Conservation (phyloP, 2,329 filamentous ascomycete species). For the Fusarium sp. region DNA sequence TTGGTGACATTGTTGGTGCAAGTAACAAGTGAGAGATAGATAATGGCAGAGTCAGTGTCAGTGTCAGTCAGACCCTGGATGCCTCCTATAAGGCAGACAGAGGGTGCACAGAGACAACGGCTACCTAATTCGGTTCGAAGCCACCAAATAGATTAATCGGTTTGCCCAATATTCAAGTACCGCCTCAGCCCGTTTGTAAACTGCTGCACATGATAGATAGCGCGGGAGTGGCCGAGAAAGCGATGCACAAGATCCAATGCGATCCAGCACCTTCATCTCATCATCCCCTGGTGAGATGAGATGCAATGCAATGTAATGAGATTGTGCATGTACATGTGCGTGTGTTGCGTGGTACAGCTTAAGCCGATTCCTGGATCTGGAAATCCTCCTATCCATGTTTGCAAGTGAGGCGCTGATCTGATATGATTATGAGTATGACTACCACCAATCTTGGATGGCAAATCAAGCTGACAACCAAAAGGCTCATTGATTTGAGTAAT, state of each 20-base stretch:
- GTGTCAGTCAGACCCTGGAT: constrained; percentile 20
- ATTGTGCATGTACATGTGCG: constrained; percentile 16
- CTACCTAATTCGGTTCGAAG: constrained; percentile 1
- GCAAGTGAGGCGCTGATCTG: constrained; percentile 9
- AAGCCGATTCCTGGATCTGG: constrained; percentile 35
- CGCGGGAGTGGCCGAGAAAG: constrained; percentile 41
- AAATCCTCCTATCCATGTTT: constrained; percentile 30
- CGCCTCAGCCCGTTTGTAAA: constrained; percentile 29
- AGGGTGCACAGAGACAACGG: constrained; percentile 21
- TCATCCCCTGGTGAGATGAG: background rate
- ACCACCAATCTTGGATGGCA: background rate
- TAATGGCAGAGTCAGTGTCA: background rate
- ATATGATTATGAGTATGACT: constrained; percentile 1
- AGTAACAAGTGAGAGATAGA: background rate
- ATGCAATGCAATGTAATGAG: background rate
- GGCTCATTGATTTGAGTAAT: constrained; percentile 25
- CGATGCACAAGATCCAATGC: constrained; percentile 40
- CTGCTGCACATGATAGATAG: constrained; percentile 30
- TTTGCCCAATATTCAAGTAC: constrained; percentile 13
- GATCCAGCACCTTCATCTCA: constrained; percentile 39
- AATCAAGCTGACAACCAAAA: constrained; percentile 23
- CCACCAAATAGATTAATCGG: constrained; percentile 13
- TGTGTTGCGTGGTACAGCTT: constrained; percentile 41
- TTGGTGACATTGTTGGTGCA: constrained; percentile 3
- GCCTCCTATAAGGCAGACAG: constrained; percentile 8